Conservation (phyloP, 768 basidiomycete species). For the Dioszegia crocea region DNA sequence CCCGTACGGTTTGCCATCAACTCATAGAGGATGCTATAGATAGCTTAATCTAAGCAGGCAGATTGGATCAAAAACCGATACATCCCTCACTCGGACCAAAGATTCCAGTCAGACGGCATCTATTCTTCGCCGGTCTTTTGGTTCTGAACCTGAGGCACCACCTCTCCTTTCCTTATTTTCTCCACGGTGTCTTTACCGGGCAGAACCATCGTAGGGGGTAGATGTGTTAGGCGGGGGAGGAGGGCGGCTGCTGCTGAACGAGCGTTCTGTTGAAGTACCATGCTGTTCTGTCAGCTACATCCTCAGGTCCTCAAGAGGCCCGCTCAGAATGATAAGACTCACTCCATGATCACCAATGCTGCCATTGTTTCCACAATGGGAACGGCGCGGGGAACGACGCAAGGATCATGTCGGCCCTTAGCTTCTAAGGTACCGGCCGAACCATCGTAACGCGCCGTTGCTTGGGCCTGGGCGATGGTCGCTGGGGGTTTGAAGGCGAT, state of each 20-base stretch:
- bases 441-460: conserved; percentile 89
- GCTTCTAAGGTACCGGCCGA: conserved; percentile 81
- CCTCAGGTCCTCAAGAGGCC: background rate
- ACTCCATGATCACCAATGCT: conserved; percentile 87
- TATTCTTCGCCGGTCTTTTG: conserved; percentile 44
- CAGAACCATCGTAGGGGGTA: conserved; percentile 87
- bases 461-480: conserved; percentile 87
- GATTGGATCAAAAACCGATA: no score
- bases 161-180: conserved; percentile 27
- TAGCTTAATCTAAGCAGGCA: no score
- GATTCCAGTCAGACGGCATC: no score
- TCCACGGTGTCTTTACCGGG: conserved; percentile 50
- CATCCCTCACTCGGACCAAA: no score
- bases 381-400: conserved; percentile 93
- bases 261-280: conserved; percentile 81
- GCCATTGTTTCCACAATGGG: conserved; percentile 99
- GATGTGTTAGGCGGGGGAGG: conserved; percentile 74
- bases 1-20: no score
- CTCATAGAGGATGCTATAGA: no score
- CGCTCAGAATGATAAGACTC: conserved; percentile 15
- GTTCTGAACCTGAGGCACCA: conserved; percentile 23
- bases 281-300: conserved; percentile 47
- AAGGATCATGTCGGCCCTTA: conserved; percentile 91
- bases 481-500: conserved; percentile 98
- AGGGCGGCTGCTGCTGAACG: conserved; percentile 68